Percentiles rank a stretch among this genome's conserved stretches.
These are phyloP conservation scores for Xylariales sp. DNA, from an alignment of 2,329 filamentous ascomycete genomes.

Conservation along the genomic window DNA sequence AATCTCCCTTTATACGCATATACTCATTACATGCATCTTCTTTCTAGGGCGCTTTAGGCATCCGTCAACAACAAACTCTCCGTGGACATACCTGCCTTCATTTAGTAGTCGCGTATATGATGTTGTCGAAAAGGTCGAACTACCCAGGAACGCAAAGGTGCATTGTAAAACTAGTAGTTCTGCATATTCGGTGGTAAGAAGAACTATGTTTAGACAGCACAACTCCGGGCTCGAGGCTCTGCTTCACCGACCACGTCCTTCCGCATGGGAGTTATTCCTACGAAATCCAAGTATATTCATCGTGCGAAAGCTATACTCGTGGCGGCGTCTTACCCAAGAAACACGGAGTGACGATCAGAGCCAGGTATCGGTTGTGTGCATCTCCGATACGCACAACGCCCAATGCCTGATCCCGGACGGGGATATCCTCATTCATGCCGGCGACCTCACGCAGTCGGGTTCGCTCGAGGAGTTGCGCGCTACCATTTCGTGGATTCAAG, in stretches of 20 bases:
- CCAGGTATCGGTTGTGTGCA: slow-evolving; percentile 52
- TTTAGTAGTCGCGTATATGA: too few relatives aligned
- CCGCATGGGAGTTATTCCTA: slow-evolving; percentile 35
- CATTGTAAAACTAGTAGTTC: too few relatives aligned
- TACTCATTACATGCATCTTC: too few relatives aligned
- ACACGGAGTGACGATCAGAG: slow-evolving; percentile 29
- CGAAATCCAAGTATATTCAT: slow-evolving; percentile 36
- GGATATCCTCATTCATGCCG: slow-evolving; percentile 61
- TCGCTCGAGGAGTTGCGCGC: slow-evolving; percentile 55
- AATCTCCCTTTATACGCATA: too few relatives aligned
- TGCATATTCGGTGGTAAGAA: too few relatives aligned
- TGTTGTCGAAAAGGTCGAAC: too few relatives aligned
- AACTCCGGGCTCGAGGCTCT: slow-evolving; percentile 31
- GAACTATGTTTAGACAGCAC: slow-evolving; percentile 26
- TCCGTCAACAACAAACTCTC: too few relatives aligned
- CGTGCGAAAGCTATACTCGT: slow-evolving; percentile 32
- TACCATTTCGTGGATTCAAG: slow-evolving; percentile 56
- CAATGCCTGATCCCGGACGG: slow-evolving; percentile 53
- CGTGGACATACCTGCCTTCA: too few relatives aligned
- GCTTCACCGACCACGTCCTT: slow-evolving; percentile 34
- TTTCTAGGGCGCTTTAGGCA: too few relatives aligned
- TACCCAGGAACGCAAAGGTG: too few relatives aligned
- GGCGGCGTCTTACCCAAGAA: slow-evolving; percentile 25
- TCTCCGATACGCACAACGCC: slow-evolving; percentile 60
- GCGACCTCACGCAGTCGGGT: slow-evolving; percentile 61